Evolutionary conservation across 352 stramenopile genomes (phyloP).

Genomic region (Thraustochytrium sp.): DNA sequence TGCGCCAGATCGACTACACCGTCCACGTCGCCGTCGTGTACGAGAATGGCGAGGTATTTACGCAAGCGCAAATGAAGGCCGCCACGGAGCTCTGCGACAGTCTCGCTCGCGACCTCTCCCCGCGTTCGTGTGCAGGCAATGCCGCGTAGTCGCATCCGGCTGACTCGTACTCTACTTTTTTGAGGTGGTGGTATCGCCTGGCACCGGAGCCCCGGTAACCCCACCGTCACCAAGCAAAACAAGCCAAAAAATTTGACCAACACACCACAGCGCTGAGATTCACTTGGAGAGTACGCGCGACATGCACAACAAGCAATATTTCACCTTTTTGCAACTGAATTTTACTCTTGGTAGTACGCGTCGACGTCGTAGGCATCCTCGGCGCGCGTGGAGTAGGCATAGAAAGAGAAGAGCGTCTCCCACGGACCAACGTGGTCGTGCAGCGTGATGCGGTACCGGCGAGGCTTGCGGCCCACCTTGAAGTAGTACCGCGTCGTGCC

Average conservation of each 20-base stretch:
- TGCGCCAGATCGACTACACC: slow-evolving; percentile 15
- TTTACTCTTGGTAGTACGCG: neutral
- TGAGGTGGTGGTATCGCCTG: no score
- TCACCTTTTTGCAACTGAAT: neutral
- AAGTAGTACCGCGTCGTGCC: slow-evolving; percentile 30
- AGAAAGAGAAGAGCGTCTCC: slow-evolving; percentile 32
- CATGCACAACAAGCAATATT: neutral
- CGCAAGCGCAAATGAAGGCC: no score
- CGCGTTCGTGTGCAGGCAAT: no score
- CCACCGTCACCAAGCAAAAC: neutral
- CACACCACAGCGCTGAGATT: neutral
- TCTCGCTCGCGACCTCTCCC: no score
- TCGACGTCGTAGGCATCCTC: neutral
- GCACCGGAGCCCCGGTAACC: neutral
- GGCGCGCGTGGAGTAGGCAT: slow-evolving; percentile 5
- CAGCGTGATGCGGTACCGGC: neutral
- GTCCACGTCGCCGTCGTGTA: slow-evolving; percentile 21
- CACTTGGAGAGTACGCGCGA: neutral
- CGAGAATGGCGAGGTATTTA: neutral
- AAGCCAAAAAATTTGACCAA: neutral
- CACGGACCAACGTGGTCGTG: neutral
- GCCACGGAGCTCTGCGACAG: no score
- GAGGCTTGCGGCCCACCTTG: neutral
- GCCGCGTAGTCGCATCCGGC: no score
- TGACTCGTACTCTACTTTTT: no score